Percentiles rank a stretch among this genome's conserved stretches.
Evolutionary conservation across 106 monocot genomes (phyloP).

Genomic region (Dendrobium catenatum): DNA sequence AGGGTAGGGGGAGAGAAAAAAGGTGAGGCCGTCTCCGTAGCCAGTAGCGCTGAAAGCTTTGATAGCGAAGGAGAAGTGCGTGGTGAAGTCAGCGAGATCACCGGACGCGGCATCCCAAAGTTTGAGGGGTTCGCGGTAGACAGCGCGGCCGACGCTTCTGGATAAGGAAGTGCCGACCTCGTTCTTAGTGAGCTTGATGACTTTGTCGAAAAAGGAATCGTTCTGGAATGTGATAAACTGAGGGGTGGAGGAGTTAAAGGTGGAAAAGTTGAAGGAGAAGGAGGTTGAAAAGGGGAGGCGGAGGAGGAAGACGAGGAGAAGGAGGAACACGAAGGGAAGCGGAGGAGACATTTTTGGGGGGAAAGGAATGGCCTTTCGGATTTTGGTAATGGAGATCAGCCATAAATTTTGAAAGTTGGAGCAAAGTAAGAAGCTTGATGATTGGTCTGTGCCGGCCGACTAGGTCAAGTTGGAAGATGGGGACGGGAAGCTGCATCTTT

Average conservation of each 20-base stretch:
- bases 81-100: constrained; percentile 30
- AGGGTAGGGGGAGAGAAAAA: constrained; percentile 43
- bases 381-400: not conserved
- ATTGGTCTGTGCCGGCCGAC: not conserved
- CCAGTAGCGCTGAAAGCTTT: not conserved
- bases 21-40: constrained; percentile 56
- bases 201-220: constrained; percentile 21
- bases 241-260: not conserved
- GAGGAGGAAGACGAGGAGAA: constrained; percentile 3
- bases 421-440: not conserved
- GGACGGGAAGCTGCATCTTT: not conserved
- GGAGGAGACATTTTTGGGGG: not conserved
- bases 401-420: not conserved
- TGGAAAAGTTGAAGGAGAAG: constrained; percentile 22
- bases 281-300: not conserved
- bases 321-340: not conserved
- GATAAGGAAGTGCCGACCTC: constrained; percentile 1
- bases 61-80: constrained; percentile 65
- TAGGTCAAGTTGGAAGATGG: not conserved
- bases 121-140: constrained; percentile 22
- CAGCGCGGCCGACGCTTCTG: constrained; percentile 24
- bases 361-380: not conserved
- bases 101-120: constrained; percentile 30
- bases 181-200: constrained; percentile 17
- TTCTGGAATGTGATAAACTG: not conserved